These are phyloP conservation scores for Fereydounia khargensis DNA, from an alignment of 1,284 basidiomycete genomes.

Conservation along the genomic window DNA sequence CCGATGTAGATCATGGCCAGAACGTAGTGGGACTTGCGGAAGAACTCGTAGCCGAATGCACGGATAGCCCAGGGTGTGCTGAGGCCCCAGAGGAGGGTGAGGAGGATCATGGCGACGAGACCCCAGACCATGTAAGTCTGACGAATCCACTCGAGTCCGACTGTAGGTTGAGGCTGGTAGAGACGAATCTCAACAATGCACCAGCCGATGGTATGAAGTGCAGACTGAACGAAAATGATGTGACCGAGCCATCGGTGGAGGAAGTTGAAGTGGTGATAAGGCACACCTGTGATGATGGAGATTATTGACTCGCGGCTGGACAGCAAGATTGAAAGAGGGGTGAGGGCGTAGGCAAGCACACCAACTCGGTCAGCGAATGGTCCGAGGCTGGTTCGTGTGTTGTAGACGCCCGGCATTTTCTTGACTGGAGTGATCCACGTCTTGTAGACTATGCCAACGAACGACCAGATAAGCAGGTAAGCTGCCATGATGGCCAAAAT, in stretches of 20 bases:
- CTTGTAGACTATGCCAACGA: slow-evolving; percentile 8
- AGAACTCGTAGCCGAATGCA: slow-evolving; percentile 12
- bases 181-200: slow-evolving; percentile 14
- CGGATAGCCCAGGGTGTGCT: slow-evolving; percentile 7
- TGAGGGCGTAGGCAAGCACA: slow-evolving; percentile 14
- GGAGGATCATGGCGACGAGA: slow-evolving; percentile 9
- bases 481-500: slow-evolving; percentile 5
- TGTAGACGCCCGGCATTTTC: slow-evolving; percentile 7
- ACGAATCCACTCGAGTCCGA: slow-evolving; percentile 4
- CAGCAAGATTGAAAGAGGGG: slow-evolving; percentile 13
- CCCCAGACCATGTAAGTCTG: slow-evolving; percentile 19
- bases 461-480: slow-evolving; percentile 11
- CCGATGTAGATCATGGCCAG: slow-evolving; percentile 22
- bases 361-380: slow-evolving; percentile 17
- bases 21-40: slow-evolving; percentile 20
- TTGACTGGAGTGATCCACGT: slow-evolving; percentile 19
- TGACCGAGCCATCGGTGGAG: slow-evolving; percentile 23
- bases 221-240: slow-evolving; percentile 15
- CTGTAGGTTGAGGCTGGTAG: slow-evolving; percentile 17
- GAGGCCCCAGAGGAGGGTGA: slow-evolving; percentile 9
- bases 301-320: slow-evolving; percentile 11
- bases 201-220: slow-evolving; percentile 20
- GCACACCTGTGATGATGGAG: slow-evolving; percentile 14
- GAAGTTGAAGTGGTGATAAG: slow-evolving; percentile 30
- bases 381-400: slow-evolving; percentile 11